A percentile compares a stretch with the other conserved stretches of the same genome.
Evolutionary conservation across 2,329 filamentous ascomycete species (phyloP).

Genomic region (Nemania sp.): DNA sequence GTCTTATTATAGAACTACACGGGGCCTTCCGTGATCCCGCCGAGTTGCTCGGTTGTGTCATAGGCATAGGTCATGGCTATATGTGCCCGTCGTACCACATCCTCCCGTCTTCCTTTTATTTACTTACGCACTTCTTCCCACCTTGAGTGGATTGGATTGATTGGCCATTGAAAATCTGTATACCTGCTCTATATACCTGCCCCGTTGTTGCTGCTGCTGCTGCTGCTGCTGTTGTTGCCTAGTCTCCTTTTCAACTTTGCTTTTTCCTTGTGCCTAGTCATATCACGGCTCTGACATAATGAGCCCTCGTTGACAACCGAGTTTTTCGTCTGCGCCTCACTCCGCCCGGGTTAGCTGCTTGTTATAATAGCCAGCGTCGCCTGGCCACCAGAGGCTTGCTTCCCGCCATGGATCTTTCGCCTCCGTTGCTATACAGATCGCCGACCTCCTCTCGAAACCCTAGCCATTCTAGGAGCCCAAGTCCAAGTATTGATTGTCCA

Average conservation of each 20-base stretch:
- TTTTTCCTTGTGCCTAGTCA: constrained; percentile 8
- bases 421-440: constrained; percentile 52
- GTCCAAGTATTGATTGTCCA: constrained; percentile 50
- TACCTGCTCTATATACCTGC: constrained; percentile 22
- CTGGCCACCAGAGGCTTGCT: constrained; percentile 12
- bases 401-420: constrained; percentile 53
- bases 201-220: constrained; percentile 17
- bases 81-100: constrained; percentile 11
- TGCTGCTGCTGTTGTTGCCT: constrained; percentile 15
- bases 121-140: constrained; percentile 14
- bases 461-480: constrained; percentile 49
- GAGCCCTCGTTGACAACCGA: constrained; percentile 9
- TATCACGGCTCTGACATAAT: constrained; percentile 28
- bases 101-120: constrained; percentile 1
- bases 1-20: constrained; percentile 24
- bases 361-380: constrained; percentile 26
- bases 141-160: neutral
- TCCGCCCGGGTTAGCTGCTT: constrained; percentile 17
- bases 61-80: constrained; percentile 22
- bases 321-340: constrained; percentile 22
- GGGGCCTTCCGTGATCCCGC: constrained; percentile 18
- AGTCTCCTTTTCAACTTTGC: constrained; percentile 16
- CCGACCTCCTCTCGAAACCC: constrained; percentile 50
- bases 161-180: constrained; percentile 7
- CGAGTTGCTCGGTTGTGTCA: constrained; percentile 15